Evolutionary conservation across 2,329 filamentous ascomycete species (phyloP), one percentile per base, ranked within the genome.

Genomic region (Aotearoamyces nothofagi): DNA sequence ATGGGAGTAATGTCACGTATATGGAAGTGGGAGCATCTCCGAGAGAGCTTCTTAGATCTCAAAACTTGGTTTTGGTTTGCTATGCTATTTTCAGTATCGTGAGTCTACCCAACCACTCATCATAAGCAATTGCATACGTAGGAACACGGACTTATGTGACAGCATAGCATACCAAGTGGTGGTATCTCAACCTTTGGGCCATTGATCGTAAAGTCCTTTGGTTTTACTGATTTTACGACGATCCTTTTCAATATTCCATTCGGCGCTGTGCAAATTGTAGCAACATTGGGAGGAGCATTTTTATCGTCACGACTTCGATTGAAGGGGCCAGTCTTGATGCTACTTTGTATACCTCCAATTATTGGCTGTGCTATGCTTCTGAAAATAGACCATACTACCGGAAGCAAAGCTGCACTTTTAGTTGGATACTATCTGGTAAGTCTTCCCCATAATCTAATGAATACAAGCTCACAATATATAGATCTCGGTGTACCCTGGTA

Each of bases 401-500:
- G 51, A 1, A 53, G 69, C 31, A 59, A 59, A 24, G 66, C 56
- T 0, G 53, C 61, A 0, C 46, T 73, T 3, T 52, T 75, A 1
- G 57, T 59, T 1, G 69, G 67, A 1, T 73, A 35, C 20, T 34
- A 41, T 15, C 4, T 49, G 53, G 26, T 72, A 77, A 40, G 56
- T 68, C 0, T 44, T 63, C 8, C 37, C 58, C 1, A 70, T 75
- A 34, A 37, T 57, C n/a, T 74, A 76, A 45, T 70, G 67, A 0
- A 75, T 65, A 66, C 15, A 69, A 66, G 63, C 61, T 69, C 55
- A 41, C 50, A 39, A 23, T 27, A 12, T 12, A 10, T 28, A 55
- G 51, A 66, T 70, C 22, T 71, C 65, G 0, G 60, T 71, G 5
- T 72, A 73, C 29, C 66, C 68, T 0, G 70, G 61, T 5, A 69